Evolutionary conservation across 495 filamentous ascomycete genomes (phyloP).

Genomic region (Podospora tetraspora): DNA sequence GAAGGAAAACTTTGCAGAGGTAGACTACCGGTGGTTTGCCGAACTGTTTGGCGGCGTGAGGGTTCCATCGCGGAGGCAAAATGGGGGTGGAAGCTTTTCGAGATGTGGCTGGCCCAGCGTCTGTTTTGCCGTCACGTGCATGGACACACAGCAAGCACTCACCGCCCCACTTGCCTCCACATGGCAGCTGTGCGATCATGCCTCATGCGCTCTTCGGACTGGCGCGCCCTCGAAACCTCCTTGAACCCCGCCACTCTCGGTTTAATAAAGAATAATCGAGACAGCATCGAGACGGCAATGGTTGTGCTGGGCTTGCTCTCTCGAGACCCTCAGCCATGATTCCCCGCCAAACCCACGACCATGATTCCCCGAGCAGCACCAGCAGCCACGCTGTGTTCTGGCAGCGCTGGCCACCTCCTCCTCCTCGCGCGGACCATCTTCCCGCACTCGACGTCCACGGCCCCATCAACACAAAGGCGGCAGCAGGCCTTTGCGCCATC

Average conservation of each 20-base stretch:
- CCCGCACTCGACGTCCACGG: conserved; percentile 2
- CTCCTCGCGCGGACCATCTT: background rate
- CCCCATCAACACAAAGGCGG: conserved; percentile 8
- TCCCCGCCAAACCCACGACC: background rate
- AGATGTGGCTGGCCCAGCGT: too few relatives aligned
- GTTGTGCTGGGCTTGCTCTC: background rate
- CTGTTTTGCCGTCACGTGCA: too few relatives aligned
- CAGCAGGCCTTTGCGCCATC: conserved; percentile 6
- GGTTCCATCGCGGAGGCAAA: background rate
- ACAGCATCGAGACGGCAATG: background rate
- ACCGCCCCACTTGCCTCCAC: too few relatives aligned
- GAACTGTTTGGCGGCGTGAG: background rate
- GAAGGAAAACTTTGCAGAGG: background rate
- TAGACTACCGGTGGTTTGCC: background rate
- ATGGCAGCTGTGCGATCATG: too few relatives aligned
- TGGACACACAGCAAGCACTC: too few relatives aligned
- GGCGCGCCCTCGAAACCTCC: too few relatives aligned
- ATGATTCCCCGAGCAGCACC: background rate
- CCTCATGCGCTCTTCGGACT: too few relatives aligned
- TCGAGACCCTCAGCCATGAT: background rate
- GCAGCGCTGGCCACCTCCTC: background rate
- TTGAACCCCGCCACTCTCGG: background rate
- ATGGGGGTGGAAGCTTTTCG: background rate
- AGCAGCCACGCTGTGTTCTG: background rate
- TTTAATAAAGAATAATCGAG: background rate